Evolutionary conservation across 2,329 filamentous ascomycete genomes (phyloP), one percentile per base, ranked within the genome.

Genomic region (Cladophialophora carrionii): DNA sequence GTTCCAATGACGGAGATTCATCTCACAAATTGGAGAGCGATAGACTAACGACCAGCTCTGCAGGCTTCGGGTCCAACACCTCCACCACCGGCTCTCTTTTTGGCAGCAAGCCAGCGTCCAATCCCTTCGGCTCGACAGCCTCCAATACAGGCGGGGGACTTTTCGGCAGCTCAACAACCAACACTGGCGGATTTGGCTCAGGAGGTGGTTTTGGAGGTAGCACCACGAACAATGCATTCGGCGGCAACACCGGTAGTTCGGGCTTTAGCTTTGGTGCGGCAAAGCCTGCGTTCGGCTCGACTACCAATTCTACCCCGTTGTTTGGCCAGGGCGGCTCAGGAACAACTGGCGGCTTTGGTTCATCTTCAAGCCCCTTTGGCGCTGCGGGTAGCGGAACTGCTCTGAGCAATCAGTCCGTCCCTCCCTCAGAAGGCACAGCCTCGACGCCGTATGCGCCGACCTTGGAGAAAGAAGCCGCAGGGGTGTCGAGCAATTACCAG

Each of bases 201-300:
- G 62, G 56, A 59, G 66, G 69, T 31, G 69, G 65, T 32, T 71
- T 70, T 48, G 68, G 69, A 41, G 66, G n/a, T 34, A 54, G 3
- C 29, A 63, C 68, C 41, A 67, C 70, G 22, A 70, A 61, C 60
- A 68, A 54, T 54, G 63, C 64, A 2, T 72, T 72, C 48, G 69
- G 71, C 37, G 52, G 62, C 57, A 73, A 73, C 55, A 74, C 75
- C 17, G 72, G 72, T 29, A 74, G 74, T 29, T 66, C 67, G n/a
- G 48, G 66, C 53, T 71, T 71, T 62, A 69, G 68, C 37, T 87
- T 86, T 70, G 84, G 84, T n/a, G 64, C 63, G 49, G 73, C 70
- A 58, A 81, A 79, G 46, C 74, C 79, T 64, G 71, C 74, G 10
- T 87, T 87, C 71, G 84, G 84, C 53, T 67, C 62, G 62, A 68